phyloP scores from a whole-genome alignment of 768 basidiomycete genomes.

The Tulasnella sp. region DNA sequence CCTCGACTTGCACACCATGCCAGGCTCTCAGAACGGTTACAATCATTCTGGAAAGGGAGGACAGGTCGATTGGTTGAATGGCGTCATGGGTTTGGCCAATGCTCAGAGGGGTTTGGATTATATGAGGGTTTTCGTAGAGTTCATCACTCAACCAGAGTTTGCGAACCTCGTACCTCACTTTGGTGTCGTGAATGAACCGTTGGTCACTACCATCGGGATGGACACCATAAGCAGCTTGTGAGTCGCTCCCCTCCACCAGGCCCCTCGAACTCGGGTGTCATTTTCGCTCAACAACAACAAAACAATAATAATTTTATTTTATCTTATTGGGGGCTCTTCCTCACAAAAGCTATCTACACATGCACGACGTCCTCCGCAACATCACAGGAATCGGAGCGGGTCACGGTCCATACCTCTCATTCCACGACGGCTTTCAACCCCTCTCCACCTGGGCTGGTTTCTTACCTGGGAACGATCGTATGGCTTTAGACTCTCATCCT shows the following conservation, averaged over 20 bases:
- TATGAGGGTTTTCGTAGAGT: constrained; percentile 81
- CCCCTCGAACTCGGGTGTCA: too few relatives aligned
- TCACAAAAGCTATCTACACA: constrained; percentile 62
- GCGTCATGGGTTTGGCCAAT: constrained; percentile 92
- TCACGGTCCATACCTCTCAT: constrained; percentile 73
- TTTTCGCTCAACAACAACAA: too few relatives aligned
- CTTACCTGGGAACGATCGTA: constrained; percentile 70
- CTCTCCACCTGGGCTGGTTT: constrained; percentile 56
- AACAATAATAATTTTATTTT: too few relatives aligned
- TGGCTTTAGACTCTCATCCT: constrained; percentile 74
- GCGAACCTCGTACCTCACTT: constrained; percentile 74
- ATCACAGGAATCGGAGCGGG: constrained; percentile 73
- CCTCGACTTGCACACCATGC: constrained; percentile 52
- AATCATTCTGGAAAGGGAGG: constrained; percentile 88
- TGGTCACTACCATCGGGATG: constrained; percentile 26
- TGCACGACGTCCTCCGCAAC: constrained; percentile 67
- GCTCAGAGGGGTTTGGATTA: constrained; percentile 83
- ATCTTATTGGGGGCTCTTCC: too few relatives aligned
- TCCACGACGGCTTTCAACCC: constrained; percentile 79
- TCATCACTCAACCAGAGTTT: constrained; percentile 50
- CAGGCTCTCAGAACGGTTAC: constrained; percentile 78
- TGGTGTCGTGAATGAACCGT: constrained; percentile 80
- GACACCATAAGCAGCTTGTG: constrained; percentile 25
- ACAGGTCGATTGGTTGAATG: constrained; percentile 63
- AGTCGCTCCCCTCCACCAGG: constrained; percentile 11